Evolutionary conservation across 2,329 filamentous ascomycete species (phyloP).

Genomic region (Chaetomium sp.): DNA sequence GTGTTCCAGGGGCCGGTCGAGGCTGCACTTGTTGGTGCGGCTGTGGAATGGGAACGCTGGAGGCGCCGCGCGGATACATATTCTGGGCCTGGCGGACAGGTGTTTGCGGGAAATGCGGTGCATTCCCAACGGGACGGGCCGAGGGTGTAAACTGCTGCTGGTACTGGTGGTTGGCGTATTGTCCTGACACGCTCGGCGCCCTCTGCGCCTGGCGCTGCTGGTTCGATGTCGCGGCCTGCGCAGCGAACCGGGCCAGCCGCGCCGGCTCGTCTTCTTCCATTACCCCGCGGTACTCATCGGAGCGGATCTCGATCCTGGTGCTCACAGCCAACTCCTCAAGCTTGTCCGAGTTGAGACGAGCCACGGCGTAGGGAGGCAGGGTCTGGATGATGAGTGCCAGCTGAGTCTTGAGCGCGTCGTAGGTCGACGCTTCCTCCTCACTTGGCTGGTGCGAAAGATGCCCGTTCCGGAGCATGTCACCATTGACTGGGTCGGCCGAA

Average conservation of each 20-base stretch:
- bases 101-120: slow-evolving; percentile 37
- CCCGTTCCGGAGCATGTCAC: slow-evolving; percentile 61
- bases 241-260: slow-evolving; percentile 37
- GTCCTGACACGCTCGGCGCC: slow-evolving; percentile 30
- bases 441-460: slow-evolving; percentile 58
- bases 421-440: slow-evolving; percentile 54
- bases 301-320: slow-evolving; percentile 67
- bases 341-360: slow-evolving; percentile 79
- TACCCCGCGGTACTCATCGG: slow-evolving; percentile 66
- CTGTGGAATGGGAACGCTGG: slow-evolving; percentile 33
- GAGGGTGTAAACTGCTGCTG: slow-evolving; percentile 43
- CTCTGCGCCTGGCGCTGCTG: slow-evolving; percentile 30
- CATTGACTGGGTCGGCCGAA: slow-evolving; percentile 55
- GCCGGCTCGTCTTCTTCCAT: slow-evolving; percentile 77
- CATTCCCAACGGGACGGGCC: slow-evolving; percentile 36
- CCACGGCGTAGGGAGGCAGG: slow-evolving; percentile 77
- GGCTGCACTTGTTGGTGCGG: slow-evolving; percentile 35
- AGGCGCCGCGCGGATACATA: slow-evolving; percentile 32
- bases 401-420: slow-evolving; percentile 69
- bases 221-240: slow-evolving; percentile 25
- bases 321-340: slow-evolving; percentile 78
- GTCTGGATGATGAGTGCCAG: slow-evolving; percentile 66
- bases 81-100: slow-evolving; percentile 36
- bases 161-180: slow-evolving; percentile 41
- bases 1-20: slow-evolving; percentile 30